Percentiles rank a stretch among this genome's conserved stretches.
Conservation (phyloP, 441 rosid genomes). For the Pelargonium australe region DNA sequence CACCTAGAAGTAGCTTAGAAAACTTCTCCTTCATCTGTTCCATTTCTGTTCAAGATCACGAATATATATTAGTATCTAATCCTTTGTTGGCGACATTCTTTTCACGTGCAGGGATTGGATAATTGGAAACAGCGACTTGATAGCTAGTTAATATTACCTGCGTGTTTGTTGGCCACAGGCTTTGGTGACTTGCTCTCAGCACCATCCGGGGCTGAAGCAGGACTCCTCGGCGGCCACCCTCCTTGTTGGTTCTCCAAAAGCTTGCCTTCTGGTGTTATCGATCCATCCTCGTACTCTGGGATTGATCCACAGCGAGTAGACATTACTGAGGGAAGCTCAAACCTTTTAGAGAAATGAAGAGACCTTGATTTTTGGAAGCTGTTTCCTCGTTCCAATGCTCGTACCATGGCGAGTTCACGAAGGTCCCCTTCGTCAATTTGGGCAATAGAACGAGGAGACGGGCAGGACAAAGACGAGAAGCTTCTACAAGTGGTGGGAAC, state of each 20-base stretch:
- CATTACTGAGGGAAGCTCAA: constrained; percentile 34
- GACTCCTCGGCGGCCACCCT: constrained; percentile 23
- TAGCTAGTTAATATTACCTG: neutral
- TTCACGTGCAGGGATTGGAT: no score
- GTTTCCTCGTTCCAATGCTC: constrained; percentile 40
- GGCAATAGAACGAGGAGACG: constrained; percentile 15
- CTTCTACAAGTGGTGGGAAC: constrained; percentile 11
- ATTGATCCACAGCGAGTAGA: constrained; percentile 11
- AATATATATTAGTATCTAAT: neutral
- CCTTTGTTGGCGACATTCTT: neutral
- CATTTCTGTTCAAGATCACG: constrained; percentile 35
- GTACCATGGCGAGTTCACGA: constrained; percentile 39
- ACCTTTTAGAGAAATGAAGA: constrained; percentile 32
- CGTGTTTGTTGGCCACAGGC: neutral
- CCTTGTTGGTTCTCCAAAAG: constrained; percentile 20
- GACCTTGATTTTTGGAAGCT: constrained; percentile 37
- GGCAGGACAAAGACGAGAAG: constrained; percentile 12
- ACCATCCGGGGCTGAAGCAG: constrained; percentile 17
- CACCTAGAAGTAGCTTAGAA: constrained; percentile 79
- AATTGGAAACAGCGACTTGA: neutral
- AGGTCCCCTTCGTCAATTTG: constrained; percentile 10
- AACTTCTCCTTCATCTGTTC: constrained; percentile 85
- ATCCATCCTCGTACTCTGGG: constrained; percentile 22
- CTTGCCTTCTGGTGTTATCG: constrained; percentile 9
- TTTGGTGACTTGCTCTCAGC: constrained; percentile 5